Conservation (phyloP, 139 green algal genomes). For the Chlorella sorokiniana region DNA sequence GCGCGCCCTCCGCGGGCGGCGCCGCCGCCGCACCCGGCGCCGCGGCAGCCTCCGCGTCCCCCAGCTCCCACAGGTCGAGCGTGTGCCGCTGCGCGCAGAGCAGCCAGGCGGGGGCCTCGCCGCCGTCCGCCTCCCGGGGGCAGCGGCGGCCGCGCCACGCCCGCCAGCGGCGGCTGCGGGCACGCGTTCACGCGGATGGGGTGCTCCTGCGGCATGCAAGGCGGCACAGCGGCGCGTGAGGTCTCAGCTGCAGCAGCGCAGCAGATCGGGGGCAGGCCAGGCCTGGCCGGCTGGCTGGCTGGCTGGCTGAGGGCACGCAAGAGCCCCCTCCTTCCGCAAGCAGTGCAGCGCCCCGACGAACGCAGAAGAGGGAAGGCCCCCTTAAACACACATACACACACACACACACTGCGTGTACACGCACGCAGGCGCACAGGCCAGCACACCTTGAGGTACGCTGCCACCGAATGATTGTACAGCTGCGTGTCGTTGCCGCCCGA, state of each 20-base stretch:
- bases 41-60: constrained; percentile 4
- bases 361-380: background rate
- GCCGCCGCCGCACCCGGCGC: background rate
- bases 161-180: constrained; percentile 26
- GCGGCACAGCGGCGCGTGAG: background rate
- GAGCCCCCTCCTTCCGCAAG: background rate
- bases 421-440: background rate
- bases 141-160: background rate
- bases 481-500: constrained; percentile 54
- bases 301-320: background rate
- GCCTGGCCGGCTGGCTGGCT: background rate
- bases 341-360: background rate
- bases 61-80: constrained; percentile 71
- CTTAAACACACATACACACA: background rate
- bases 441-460: background rate
- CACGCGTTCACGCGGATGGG: constrained; percentile 53
- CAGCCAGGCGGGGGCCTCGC: constrained; percentile 37
- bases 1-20: constrained; percentile 36
- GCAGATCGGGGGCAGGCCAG: too few relatives aligned
- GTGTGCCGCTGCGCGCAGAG: constrained; percentile 52
- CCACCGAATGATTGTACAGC: constrained; percentile 35
- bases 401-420: background rate
- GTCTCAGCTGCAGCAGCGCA: too few relatives aligned
- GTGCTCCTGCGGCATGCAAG: constrained; percentile 71
- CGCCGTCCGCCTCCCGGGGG: too few relatives aligned